A percentile compares a stretch with the other conserved stretches of the same genome.
Evolutionary conservation across 2,329 filamentous ascomycete species (phyloP).

Genomic region (Xylariaceae sp.): DNA sequence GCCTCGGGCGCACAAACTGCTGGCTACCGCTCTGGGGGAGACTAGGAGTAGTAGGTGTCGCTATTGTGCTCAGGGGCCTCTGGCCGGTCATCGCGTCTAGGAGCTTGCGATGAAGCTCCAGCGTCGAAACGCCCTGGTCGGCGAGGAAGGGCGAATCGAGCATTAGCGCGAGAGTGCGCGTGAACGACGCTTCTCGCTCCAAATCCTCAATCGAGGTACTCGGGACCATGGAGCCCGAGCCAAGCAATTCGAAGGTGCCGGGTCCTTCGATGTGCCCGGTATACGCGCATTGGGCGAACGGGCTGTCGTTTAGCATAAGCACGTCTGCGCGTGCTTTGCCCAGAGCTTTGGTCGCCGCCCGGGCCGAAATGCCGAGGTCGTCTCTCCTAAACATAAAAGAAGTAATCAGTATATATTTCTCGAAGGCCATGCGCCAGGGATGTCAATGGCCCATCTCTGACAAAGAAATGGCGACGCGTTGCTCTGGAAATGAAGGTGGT

Average conservation of each 20-base stretch:
- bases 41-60: background rate
- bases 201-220: background rate
- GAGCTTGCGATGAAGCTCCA: slow-evolving; percentile 16
- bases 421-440: background rate
- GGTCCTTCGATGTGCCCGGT: slow-evolving; percentile 7
- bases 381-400: slow-evolving; percentile 2
- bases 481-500: background rate
- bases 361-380: slow-evolving; percentile 10
- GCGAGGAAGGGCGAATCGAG: slow-evolving; percentile 14
- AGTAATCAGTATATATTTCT: background rate
- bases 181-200: slow-evolving; percentile 11
- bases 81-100: slow-evolving; percentile 2
- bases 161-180: slow-evolving; percentile 10
- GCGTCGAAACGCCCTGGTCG: slow-evolving; percentile 4
- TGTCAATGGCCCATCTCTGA: background rate
- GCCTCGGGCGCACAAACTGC: background rate
- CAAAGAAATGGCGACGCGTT: background rate
- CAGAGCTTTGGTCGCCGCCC: slow-evolving; percentile 5
- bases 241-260: slow-evolving; percentile 14
- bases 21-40: background rate
- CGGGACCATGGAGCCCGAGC: slow-evolving; percentile 5
- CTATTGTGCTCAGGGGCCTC: background rate
- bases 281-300: slow-evolving; percentile 14
- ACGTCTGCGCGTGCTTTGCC: slow-evolving; percentile 12
- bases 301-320: slow-evolving; percentile 17